Percentiles rank a stretch among this genome's conserved stretches.
Conservation (phyloP, 768 basidiomycete genomes). For the Kwoniella sp. region DNA sequence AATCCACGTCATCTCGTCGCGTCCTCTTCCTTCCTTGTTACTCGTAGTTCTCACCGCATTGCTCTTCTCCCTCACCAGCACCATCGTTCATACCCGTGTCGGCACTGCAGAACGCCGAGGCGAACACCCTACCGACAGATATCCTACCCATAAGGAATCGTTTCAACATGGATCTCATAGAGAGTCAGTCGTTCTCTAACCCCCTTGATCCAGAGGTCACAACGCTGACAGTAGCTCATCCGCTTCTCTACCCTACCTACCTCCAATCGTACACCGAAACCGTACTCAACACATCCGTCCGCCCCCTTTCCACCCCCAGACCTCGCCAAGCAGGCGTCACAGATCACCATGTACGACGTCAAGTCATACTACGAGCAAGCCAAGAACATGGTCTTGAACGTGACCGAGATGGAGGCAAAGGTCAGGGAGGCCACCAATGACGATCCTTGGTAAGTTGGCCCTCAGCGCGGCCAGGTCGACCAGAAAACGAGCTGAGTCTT, state of each 20-base stretch:
- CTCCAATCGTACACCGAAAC: neutral
- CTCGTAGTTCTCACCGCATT: too few relatives aligned
- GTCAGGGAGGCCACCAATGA: constrained; percentile 96
- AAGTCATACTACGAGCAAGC: constrained; percentile 96
- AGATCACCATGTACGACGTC: constrained; percentile 85
- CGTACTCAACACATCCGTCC: neutral
- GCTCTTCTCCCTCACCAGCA: neutral
- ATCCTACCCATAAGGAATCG: too few relatives aligned
- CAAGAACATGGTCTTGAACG: constrained; percentile 91
- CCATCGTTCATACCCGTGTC: too few relatives aligned
- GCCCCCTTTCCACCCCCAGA: constrained; percentile 19
- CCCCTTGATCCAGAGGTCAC: neutral
- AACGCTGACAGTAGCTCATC: too few relatives aligned
- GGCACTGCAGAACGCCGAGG: too few relatives aligned
- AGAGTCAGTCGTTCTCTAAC: constrained; percentile 21
- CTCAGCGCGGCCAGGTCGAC: neutral
- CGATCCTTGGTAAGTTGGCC: constrained; percentile 76
- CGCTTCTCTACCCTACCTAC: neutral
- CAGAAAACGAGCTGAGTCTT: neutral
- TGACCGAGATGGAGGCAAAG: constrained; percentile 95
- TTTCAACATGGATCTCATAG: constrained; percentile 37
- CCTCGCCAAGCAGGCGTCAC: constrained; percentile 69
- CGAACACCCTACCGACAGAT: too few relatives aligned
- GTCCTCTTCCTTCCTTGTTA: too few relatives aligned
- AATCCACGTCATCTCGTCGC: too few relatives aligned